Base-by-base conservation (phyloP, 2,329 filamentous ascomycete species). In the Scytalidium lignicola region DNA sequence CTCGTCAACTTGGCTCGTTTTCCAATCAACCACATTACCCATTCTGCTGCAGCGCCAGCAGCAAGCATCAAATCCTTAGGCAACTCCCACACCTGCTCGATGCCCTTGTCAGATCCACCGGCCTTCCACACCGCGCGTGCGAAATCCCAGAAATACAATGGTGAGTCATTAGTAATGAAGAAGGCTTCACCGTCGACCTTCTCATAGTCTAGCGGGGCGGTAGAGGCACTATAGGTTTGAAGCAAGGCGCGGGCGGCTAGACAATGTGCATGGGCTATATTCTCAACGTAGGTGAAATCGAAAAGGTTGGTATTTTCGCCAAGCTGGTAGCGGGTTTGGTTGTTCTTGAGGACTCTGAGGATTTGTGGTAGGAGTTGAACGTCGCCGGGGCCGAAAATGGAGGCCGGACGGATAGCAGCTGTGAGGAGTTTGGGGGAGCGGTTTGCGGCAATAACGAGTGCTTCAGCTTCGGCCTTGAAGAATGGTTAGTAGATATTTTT, bases 311-410 rank as follows among this genome's bases (percentile, higher is more conserved):
- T 70, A 52, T 80, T 80, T 13, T 80, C 69, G 58, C 91, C 91
- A 19, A 97, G 78, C 67, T 96, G 88, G 65, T 93, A 82, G 54
- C 79, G 80, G 32, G 89, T 85, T 55, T 88, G 83, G 60, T 80
- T 75, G 53, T 80, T 76, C 51, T 76, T 74, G 64, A 86, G 86
- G 59, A 88, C 82, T 54, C 83, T 79, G 61, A 95, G 74, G 54
- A 96, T 79, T 58, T 85, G 82, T 55, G 84, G 80, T 28, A 92
- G 81, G 13, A 85, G 70, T 64, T 90, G 86, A 47, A 82, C 80
- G 71, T 99, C 93, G 60, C 88, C 88, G 64, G 93, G 89, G 61
- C 92, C 92, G 63, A 96, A 89, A 67, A 97, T 95, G 57, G 89
- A 89, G 12, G 90, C 86, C 6, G 91, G 89, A 15, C 93, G 88